phyloP scores from a whole-genome alignment of 805 yeast genomes.

The Kodamaea laetipori region DNA sequence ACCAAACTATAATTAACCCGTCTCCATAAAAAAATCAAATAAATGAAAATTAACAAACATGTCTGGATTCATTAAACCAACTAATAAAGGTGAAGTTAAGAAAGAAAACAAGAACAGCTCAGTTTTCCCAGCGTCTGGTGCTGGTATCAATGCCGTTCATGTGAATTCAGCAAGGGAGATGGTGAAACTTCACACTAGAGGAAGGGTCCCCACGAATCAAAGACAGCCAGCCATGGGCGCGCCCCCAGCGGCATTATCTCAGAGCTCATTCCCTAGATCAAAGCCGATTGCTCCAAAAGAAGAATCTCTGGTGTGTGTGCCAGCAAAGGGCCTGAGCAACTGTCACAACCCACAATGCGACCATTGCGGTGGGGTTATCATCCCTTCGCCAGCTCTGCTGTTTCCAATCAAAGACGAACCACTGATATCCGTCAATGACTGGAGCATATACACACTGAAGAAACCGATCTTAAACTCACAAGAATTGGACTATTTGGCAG shows the following conservation, averaged over 20 bases:
- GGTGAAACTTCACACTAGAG: conserved; percentile 51
- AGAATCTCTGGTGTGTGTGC: conserved; percentile 31
- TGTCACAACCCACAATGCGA: conserved; percentile 53
- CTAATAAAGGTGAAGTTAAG: background rate
- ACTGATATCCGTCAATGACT: conserved; percentile 65
- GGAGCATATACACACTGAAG: conserved; percentile 75
- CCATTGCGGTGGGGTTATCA: conserved; percentile 71
- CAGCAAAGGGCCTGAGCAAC: conserved; percentile 42
- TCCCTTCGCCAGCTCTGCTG: conserved; percentile 73
- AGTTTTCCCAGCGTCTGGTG: background rate
- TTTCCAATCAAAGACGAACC: conserved; percentile 67
- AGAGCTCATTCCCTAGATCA: conserved; percentile 7
- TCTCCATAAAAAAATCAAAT: too few relatives aligned
- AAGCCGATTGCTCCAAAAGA: background rate
- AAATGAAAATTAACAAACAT: background rate
- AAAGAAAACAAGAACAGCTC: background rate
- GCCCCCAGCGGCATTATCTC: conserved; percentile 1
- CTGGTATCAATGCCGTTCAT: conserved; percentile 56
- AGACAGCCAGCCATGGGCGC: conserved; percentile 8
- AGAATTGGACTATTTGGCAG: conserved; percentile 72
- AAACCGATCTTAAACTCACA: conserved; percentile 73
- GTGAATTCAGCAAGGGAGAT: conserved; percentile 65
- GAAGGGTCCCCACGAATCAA: conserved; percentile 28
- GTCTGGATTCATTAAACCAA: conserved; percentile 10
- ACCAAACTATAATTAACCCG: too few relatives aligned